Conservation (phyloP, 2,329 filamentous ascomycete genomes). For the Gaeumannomyces tritici region DNA sequence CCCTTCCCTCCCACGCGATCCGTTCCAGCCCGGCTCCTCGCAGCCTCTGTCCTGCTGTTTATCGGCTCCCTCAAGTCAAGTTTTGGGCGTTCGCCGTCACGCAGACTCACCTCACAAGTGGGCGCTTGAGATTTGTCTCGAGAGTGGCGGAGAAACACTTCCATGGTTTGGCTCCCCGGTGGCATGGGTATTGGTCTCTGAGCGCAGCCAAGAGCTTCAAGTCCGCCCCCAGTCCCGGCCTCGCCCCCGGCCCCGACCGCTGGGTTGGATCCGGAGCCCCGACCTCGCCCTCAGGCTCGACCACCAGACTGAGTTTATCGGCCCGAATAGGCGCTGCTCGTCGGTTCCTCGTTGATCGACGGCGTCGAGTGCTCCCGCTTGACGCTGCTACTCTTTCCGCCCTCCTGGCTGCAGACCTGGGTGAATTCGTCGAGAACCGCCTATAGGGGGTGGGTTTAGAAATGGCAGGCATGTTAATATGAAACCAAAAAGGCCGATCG, state of each 20-base stretch:
- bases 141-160: not conserved
- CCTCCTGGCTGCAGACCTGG: not conserved
- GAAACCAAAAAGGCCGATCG: not conserved
- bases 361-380: not conserved
- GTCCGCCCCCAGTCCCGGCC: not conserved
- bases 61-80: not conserved
- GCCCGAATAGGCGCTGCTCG: not conserved
- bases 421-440: not conserved
- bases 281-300: not conserved
- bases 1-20: too few relatives aligned
- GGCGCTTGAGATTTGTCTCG: too few relatives aligned
- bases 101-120: not conserved
- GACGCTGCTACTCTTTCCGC: not conserved
- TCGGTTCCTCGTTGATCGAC: too few relatives aligned
- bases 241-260: not conserved
- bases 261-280: too few relatives aligned
- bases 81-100: not conserved
- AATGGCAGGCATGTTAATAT: slow-evolving; percentile 2
- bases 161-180: not conserved
- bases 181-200: too few relatives aligned
- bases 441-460: not conserved
- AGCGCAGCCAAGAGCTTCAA: not conserved
- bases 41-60: too few relatives aligned
- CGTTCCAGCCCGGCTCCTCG: too few relatives aligned
- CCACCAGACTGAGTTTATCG: not conserved